A percentile compares a stretch with the other conserved stretches of the same genome.
These are phyloP conservation scores for Botryobasidium botryosum DNA, from an alignment of 768 basidiomycete species.

Conservation along the genomic window DNA sequence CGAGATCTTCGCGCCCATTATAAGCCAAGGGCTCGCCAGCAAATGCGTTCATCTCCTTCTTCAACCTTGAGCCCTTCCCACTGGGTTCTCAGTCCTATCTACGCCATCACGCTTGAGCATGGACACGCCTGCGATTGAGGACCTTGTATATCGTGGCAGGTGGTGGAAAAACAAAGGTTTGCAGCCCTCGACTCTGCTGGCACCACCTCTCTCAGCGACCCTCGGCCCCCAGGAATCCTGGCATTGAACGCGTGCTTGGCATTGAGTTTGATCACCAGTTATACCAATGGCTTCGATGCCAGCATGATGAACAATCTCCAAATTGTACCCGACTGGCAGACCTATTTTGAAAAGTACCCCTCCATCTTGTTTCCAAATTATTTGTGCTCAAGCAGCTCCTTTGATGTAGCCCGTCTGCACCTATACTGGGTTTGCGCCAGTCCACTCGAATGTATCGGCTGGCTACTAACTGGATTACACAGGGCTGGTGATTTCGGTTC, in stretches of 20 bases:
- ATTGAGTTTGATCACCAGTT: conserved; percentile 7
- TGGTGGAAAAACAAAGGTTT: conserved; percentile 10
- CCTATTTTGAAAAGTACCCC: conserved; percentile 3
- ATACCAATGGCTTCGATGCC: conserved; percentile 11
- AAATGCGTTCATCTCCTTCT: too few species aligned
- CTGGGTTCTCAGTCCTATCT: too few species aligned
- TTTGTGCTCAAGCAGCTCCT: not conserved
- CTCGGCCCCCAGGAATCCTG: conserved; percentile 1
- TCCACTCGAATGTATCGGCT: not conserved
- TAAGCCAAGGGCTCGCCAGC: too few species aligned
- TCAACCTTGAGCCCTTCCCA: too few species aligned
- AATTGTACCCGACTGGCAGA: conserved; percentile 7
- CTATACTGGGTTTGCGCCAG: not conserved
- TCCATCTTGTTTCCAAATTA: not conserved
- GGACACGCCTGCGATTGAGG: too few species aligned
- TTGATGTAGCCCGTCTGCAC: conserved; percentile 4
- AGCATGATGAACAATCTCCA: conserved; percentile 5
- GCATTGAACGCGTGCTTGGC: conserved; percentile 2
- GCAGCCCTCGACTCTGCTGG: not conserved
- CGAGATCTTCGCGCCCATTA: too few species aligned
- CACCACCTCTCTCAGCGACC: not conserved
- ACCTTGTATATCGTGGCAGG: conserved; percentile 7
- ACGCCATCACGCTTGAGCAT: too few species aligned
- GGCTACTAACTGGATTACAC: not conserved
- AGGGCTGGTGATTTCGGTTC: conserved; percentile 5